These are phyloP conservation scores for Trichoderma virens DNA, from an alignment of 495 filamentous ascomycete species.

Conservation along the genomic window DNA sequence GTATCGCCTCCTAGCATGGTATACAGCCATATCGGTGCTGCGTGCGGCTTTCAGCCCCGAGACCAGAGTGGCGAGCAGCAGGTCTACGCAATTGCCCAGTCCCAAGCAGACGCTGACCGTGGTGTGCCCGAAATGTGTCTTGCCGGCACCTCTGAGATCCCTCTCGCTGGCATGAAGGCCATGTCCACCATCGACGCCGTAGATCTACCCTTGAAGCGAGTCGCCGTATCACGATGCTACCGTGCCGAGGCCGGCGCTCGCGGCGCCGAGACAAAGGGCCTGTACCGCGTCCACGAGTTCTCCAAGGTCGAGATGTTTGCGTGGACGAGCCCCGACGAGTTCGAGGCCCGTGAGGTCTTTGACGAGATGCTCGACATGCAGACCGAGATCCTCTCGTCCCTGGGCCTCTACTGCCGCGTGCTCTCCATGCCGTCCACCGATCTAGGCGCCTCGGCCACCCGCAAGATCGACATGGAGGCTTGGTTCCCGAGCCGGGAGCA, in stretches of 20 bases:
- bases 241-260: constrained; percentile 88
- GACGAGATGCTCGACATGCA: constrained; percentile 79
- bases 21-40: constrained; percentile 81
- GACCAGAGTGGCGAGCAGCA: constrained; percentile 89
- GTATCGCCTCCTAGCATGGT: constrained; percentile 84
- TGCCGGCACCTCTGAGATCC: constrained; percentile 88
- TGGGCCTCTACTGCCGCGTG: constrained; percentile 79
- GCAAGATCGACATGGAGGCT: constrained; percentile 90
- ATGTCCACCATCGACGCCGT: constrained; percentile 53
- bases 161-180: constrained; percentile 84
- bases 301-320: constrained; percentile 97
- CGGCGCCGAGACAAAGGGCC: constrained; percentile 82
- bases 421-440: constrained; percentile 88
- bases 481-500: constrained; percentile 77
- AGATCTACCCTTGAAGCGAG: constrained; percentile 66
- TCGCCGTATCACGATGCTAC: constrained; percentile 82
- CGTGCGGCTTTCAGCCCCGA: constrained; percentile 88
- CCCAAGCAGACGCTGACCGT: constrained; percentile 45
- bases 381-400: constrained; percentile 63
- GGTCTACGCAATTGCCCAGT: constrained; percentile 68
- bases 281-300: constrained; percentile 99
- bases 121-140: constrained; percentile 62
- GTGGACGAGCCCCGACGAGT: constrained; percentile 54
- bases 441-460: constrained; percentile 74
- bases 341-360: constrained; percentile 52